These are phyloP conservation scores for Lumnitzera racemosa DNA, from an alignment of 345 rosid genomes.

Conservation along the genomic window DNA sequence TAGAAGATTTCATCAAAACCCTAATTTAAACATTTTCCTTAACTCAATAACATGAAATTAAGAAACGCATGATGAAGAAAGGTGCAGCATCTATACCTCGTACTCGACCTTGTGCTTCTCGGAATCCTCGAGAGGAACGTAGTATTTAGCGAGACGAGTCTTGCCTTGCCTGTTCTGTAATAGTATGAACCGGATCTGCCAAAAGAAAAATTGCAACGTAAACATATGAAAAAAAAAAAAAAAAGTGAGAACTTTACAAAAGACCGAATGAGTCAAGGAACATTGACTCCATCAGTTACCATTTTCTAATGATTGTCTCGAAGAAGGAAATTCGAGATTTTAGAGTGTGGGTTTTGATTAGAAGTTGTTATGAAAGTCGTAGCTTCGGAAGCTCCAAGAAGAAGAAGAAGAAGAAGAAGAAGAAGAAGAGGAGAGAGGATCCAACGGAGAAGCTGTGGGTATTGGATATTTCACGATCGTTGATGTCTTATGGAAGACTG, in stretches of 20 bases:
- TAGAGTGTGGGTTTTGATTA: too few relatives aligned
- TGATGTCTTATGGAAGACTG: too few relatives aligned
- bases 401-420: too few relatives aligned
- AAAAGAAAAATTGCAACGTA: not conserved
- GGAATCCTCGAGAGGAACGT: conserved; percentile 94
- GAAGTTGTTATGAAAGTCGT: too few relatives aligned
- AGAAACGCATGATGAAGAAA: not conserved
- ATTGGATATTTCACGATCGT: too few relatives aligned
- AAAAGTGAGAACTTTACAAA: not conserved
- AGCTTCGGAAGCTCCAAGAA: too few relatives aligned
- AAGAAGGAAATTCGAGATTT: too few relatives aligned
- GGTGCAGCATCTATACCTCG: conserved; percentile 41
- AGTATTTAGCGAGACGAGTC: conserved; percentile 98
- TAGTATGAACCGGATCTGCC: conserved; percentile 95
- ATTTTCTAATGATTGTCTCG: not conserved
- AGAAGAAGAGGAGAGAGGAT: too few relatives aligned
- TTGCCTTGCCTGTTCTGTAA: conserved; percentile 98
- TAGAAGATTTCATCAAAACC: not conserved
- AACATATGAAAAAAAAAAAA: not conserved
- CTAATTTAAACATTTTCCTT: not conserved
- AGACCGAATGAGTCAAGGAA: not conserved
- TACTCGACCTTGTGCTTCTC: conserved; percentile 98
- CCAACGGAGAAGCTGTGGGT: too few relatives aligned
- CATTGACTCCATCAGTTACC: conserved; percentile 1
- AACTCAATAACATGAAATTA: not conserved